Conservation (phyloP, 495 filamentous ascomycete genomes). For the Aspergillus cristatus region DNA sequence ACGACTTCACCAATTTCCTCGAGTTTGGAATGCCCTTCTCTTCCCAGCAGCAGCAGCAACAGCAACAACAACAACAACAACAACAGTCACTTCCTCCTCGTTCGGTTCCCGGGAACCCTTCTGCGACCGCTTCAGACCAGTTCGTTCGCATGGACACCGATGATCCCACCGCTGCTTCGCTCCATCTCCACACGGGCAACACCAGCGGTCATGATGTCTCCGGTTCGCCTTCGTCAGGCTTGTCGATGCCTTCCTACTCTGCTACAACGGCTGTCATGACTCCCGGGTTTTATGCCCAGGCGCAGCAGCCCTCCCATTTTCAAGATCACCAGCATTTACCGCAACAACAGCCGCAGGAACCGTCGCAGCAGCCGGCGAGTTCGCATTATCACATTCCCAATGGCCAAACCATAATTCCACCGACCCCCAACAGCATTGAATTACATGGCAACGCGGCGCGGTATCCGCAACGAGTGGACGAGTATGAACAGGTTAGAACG, state of each 20-base stretch:
- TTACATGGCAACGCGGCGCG: slow-evolving; percentile 61
- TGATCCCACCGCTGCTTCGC: slow-evolving; percentile 16
- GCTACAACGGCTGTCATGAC: slow-evolving; percentile 25
- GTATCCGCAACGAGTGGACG: slow-evolving; percentile 52
- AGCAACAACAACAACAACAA: too few relatives aligned
- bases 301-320: slow-evolving; percentile 14
- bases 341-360: slow-evolving; percentile 46
- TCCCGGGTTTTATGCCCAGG: slow-evolving; percentile 31
- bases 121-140: slow-evolving; percentile 16
- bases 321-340: slow-evolving; percentile 31
- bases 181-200: slow-evolving; percentile 23
- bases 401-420: slow-evolving; percentile 62
- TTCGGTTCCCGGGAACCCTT: slow-evolving; percentile 20
- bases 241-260: slow-evolving; percentile 2
- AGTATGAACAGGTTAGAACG: slow-evolving; percentile 59
- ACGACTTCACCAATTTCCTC: slow-evolving; percentile 47
- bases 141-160: slow-evolving; percentile 21
- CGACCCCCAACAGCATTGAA: slow-evolving; percentile 89
- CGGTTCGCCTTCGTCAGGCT: slow-evolving; percentile 8
- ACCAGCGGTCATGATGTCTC: slow-evolving; percentile 17
- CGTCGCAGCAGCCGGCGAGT: slow-evolving; percentile 32
- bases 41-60: too few relatives aligned
- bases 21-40: slow-evolving; percentile 44
- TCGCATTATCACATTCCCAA: slow-evolving; percentile 30
- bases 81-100: slow-evolving; percentile 17